phyloP scores from a whole-genome alignment of 495 filamentous ascomycete species.

The Talaromyces proteolyticus region DNA sequence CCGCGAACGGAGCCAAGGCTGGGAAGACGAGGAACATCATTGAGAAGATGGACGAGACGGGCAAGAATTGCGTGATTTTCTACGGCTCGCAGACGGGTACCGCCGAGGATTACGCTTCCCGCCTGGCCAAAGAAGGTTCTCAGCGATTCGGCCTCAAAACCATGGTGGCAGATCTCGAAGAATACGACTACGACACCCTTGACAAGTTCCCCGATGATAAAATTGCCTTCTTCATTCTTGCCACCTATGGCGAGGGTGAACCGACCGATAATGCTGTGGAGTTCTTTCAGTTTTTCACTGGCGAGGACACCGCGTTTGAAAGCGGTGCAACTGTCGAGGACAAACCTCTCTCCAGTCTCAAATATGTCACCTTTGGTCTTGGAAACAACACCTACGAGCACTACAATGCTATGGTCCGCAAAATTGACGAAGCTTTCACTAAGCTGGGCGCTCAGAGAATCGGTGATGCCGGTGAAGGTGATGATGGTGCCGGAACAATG shows the following conservation, averaged over 20 bases:
- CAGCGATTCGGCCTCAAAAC: slow-evolving; percentile 95
- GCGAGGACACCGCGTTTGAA: slow-evolving; percentile 76
- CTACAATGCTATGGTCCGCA: slow-evolving; percentile 98
- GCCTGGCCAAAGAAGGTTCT: slow-evolving; percentile 93
- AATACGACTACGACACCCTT: slow-evolving; percentile 95
- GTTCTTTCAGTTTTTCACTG: slow-evolving; percentile 93
- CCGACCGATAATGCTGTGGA: slow-evolving; percentile 98
- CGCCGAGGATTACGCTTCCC: slow-evolving; percentile 97
- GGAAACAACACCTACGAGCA: slow-evolving; percentile 99
- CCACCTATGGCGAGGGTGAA: slow-evolving; percentile 97
- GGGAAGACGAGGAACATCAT: slow-evolving; percentile 88
- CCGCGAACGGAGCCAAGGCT: slow-evolving; percentile 67
- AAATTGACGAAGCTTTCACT: slow-evolving; percentile 70
- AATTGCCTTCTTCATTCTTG: slow-evolving; percentile 89
- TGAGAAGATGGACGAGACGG: slow-evolving; percentile 90
- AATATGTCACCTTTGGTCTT: slow-evolving; percentile 92
- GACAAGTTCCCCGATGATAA: slow-evolving; percentile 86
- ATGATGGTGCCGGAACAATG: slow-evolving; percentile 98
- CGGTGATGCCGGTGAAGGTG: slow-evolving; percentile 86
- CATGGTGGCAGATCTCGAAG: slow-evolving; percentile 97
- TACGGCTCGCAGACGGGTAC: slow-evolving; percentile 98
- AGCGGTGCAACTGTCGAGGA: slow-evolving; percentile 58
- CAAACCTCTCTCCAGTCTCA: slow-evolving; percentile 73
- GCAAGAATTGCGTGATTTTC: slow-evolving; percentile 97
- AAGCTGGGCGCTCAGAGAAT: slow-evolving; percentile 81